Base-by-base conservation (phyloP, 2,329 filamentous ascomycete genomes). In the Aspergillus texensis region DNA sequence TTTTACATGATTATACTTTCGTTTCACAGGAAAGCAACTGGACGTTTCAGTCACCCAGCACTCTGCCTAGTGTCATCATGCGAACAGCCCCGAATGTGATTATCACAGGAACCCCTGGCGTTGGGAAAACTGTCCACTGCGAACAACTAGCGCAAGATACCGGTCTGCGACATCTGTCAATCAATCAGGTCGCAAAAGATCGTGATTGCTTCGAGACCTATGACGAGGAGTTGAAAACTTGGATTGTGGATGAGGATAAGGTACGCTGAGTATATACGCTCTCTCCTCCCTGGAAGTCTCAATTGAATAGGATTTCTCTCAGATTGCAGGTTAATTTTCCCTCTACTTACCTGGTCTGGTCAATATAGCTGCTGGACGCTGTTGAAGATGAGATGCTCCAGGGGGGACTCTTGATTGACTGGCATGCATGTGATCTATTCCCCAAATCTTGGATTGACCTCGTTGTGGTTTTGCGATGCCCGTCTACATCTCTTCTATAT, bases 231-330 rank as follows among this genome's bases (percentile, higher is more conserved):
- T 89, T 90, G 60, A 88, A 92, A 76, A 93, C 91, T 72, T 96
- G 91, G 88, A 91, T 98, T 62, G 94, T 99, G 19, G 94, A 99
- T 75, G 95, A 99, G 78, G 95, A 99, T 75, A 96, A 96, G 85
- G 92, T 93, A 74, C 65, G 80, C 72, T 53, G 45, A 56, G 56
- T 11, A 26, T 55, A 50, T 16, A 19, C 26, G 9, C 30, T 21
- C 24, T 26, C 16, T 32, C 11, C 14, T 39, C 8, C 19, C n/a
- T 39, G 6, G n/a, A 36, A 55, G 21, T 39, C 26, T 8, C 52
- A 16, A 39, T 5, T 5, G 52, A 19, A 54, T 21, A 36, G n/a
- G 6, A 54, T 21, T n/a, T 32, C 14, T 30, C 41, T 53, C 8
- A 30, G 4, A 12, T 21, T 36, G 41, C 43, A 24, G 9, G 21